Conservation (phyloP, 2,329 filamentous ascomycete species). For the Rugonectria rugulosa region DNA sequence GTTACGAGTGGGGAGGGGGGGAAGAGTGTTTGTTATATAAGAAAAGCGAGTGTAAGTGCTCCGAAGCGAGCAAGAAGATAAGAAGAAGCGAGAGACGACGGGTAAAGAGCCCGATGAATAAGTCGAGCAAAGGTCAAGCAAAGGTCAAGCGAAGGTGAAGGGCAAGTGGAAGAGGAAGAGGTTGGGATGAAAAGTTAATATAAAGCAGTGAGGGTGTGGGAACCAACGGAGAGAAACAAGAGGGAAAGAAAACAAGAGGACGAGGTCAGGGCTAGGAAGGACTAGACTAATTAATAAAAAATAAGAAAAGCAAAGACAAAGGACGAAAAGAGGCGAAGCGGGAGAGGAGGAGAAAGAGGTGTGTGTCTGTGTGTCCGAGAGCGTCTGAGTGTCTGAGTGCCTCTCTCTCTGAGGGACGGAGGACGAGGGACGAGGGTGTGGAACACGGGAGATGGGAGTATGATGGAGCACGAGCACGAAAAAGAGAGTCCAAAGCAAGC, state of each 20-base stretch:
- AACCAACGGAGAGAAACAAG: slow-evolving; percentile 25
- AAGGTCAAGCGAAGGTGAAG: neutral
- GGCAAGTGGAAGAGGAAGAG: neutral
- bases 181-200: slow-evolving; percentile 9
- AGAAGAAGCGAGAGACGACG: slow-evolving; percentile 24
- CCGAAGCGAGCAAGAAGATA: slow-evolving; percentile 3
- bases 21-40: slow-evolving; percentile 9
- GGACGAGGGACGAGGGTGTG: slow-evolving; percentile 16
- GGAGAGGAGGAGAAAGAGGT: slow-evolving; percentile 29
- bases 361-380: slow-evolving; percentile 11
- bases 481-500: neutral
- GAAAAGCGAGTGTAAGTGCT: slow-evolving; percentile 32
- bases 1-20: slow-evolving; percentile 21
- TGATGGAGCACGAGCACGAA: slow-evolving; percentile 21
- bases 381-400: slow-evolving; percentile 19
- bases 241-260: slow-evolving; percentile 21
- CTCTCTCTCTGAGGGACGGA: too few species aligned
- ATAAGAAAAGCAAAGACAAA: slow-evolving; percentile 30
- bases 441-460: slow-evolving; percentile 13
- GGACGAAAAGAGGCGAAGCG: slow-evolving; percentile 31
- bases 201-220: slow-evolving; percentile 20
- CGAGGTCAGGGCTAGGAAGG: slow-evolving; percentile 15
- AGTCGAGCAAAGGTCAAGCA: too few species aligned
- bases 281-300: slow-evolving; percentile 29
- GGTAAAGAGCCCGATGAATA: slow-evolving; percentile 9